A percentile compares a stretch with the other conserved stretches of the same genome.
These are phyloP conservation scores for Trichosporon sp. DNA, from an alignment of 1,284 basidiomycete genomes.

Conservation along the genomic window DNA sequence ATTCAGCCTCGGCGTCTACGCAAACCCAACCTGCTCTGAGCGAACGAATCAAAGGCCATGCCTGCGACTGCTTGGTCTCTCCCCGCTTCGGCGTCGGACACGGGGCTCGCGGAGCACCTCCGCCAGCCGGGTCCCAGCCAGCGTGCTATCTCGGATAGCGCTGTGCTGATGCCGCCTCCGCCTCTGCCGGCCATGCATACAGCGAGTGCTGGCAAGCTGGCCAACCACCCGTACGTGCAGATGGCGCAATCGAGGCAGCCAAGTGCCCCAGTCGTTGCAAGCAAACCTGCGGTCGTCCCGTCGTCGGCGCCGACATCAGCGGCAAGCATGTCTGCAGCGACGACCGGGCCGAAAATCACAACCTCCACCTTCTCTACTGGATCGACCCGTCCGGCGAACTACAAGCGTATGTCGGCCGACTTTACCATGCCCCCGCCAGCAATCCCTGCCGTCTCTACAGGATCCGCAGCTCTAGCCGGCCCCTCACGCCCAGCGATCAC, in stretches of 20 bases:
- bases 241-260: neutral
- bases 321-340: neutral
- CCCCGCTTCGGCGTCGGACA: neutral
- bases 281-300: neutral
- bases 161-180: neutral
- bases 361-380: neutral
- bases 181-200: neutral
- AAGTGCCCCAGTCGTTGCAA: neutral
- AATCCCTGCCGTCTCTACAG: neutral
- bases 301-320: neutral
- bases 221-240: neutral
- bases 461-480: no score
- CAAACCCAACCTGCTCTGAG: neutral
- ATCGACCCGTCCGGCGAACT: neutral
- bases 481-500: neutral
- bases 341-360: neutral
- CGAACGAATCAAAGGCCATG: neutral
- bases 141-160: neutral
- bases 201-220: neutral
- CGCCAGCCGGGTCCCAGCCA: neutral
- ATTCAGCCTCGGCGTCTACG: neutral
- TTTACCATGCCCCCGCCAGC: neutral
- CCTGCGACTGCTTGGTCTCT: neutral
- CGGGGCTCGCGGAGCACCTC: neutral
- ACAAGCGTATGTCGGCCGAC: neutral